Base-by-base conservation (phyloP, 78 protist species). In the Dictyostelium brefeldianum region DNA sequence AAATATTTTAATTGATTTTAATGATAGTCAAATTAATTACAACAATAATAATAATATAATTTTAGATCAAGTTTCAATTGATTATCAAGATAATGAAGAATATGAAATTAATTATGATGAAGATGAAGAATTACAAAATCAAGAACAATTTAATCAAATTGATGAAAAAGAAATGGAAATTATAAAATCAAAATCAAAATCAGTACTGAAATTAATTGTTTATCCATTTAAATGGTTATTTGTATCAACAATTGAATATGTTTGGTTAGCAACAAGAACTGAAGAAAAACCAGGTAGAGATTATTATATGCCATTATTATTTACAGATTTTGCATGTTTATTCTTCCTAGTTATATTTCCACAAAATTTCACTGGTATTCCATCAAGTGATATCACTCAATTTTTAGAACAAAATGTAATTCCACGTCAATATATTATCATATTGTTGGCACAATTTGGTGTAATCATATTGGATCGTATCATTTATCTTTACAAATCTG, bases 401-500 rank as follows among this genome's bases (percentile, higher is more conserved):
- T 84, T 84, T 70, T 27, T 84, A 25, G 91, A 71, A 74, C 91
- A 84, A 59, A 84, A 84, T 57, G 91, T 84, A 12, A 84, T 84
- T n/a, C 91, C 91, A 53, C 77, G 91, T 71, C 91, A 84, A 57
- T 84, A 74, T 11, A 84, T 84, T 27, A 75, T 80, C 1, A 84
- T 84, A 9, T 27, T 84, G 10, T 56, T 84, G 18, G 27, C 75
- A 6, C 96, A 96, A 77, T 93, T 94, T 31, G 36, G 57, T 46
- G 50, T 94, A 10, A 89, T 96, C 41, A 48, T 92, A 6, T 27
- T 93, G 5, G 95, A 96, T 64, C 84, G 97, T 15, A 69, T 81
- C 62, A 62, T 94, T 31, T 96, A 94, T 64, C 69, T 91, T 12
- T 78, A 29, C 27, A 67, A 59, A 81, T 80, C 92, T 0, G 78